Percentiles rank a stretch among this genome's conserved stretches.
Evolutionary conservation across 164 flowering plant genomes (phyloP).

Genomic region (Paratinospora sagittata): DNA sequence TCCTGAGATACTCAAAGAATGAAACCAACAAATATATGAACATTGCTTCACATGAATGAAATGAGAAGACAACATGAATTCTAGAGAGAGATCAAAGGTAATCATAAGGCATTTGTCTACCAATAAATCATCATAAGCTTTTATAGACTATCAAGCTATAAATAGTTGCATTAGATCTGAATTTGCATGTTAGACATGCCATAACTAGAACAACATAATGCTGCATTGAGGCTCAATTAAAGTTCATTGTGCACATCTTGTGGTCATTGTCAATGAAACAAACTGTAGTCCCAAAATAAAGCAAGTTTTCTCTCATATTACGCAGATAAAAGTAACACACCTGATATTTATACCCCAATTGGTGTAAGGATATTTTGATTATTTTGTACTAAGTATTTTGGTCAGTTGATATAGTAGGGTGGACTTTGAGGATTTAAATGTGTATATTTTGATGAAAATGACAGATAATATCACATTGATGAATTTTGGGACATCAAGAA

Average conservation of each 20-base stretch:
- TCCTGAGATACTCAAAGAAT: conserved; percentile 28
- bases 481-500: too few species aligned
- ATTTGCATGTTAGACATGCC: not conserved
- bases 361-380: too few species aligned
- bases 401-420: too few species aligned
- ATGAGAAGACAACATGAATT: not conserved
- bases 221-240: not conserved
- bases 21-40: not conserved
- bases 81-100: not conserved
- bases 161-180: not conserved
- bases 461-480: too few species aligned
- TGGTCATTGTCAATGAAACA: too few species aligned
- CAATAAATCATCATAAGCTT: not conserved
- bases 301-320: too few species aligned
- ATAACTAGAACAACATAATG: not conserved
- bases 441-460: too few species aligned
- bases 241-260: not conserved
- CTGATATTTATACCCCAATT: too few species aligned
- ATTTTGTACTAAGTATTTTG: too few species aligned
- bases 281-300: too few species aligned
- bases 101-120: not conserved
- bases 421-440: too few species aligned
- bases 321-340: too few species aligned
- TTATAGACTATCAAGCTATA: not conserved
- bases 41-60: not conserved